Conservation (phyloP, 2,329 filamentous ascomycete species). For the Juglanconis sp. region DNA sequence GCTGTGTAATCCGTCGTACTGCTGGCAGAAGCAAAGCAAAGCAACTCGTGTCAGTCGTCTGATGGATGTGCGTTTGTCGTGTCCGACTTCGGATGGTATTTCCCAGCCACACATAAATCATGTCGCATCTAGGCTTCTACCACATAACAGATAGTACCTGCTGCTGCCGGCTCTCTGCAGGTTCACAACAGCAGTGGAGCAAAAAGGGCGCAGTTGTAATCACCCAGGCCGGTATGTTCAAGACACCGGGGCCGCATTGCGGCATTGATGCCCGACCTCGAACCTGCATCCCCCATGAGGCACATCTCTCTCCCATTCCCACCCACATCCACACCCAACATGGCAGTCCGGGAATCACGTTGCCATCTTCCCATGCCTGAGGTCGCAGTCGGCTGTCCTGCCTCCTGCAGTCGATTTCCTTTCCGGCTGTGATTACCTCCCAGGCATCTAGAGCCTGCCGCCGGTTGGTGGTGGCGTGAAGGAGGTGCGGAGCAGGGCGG, state of each 20-base stretch:
- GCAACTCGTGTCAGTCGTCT: neutral
- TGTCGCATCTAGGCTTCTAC: neutral
- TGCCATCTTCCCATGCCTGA: neutral
- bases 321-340: neutral
- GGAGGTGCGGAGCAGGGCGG: neutral
- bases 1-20: no score
- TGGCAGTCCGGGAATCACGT: neutral
- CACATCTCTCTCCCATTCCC: neutral
- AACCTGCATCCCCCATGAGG: conserved; percentile 5
- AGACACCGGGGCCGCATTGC: conserved; percentile 2
- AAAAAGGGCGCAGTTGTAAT: conserved; percentile 2
- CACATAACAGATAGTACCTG: no score
- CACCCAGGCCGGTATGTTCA: conserved; percentile 3
- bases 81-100: neutral
- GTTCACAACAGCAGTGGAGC: neutral
- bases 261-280: conserved; percentile 12
- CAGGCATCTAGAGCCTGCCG: neutral
- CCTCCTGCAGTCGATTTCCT: neutral
- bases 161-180: neutral
- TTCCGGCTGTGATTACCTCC: neutral
- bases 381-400: neutral
- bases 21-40: neutral
- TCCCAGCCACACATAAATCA: neutral
- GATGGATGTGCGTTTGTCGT: neutral
- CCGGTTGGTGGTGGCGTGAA: neutral